Evolutionary conservation across 306 rosid genomes (phyloP).

Genomic region (Psophocarpus tetragonolobus): DNA sequence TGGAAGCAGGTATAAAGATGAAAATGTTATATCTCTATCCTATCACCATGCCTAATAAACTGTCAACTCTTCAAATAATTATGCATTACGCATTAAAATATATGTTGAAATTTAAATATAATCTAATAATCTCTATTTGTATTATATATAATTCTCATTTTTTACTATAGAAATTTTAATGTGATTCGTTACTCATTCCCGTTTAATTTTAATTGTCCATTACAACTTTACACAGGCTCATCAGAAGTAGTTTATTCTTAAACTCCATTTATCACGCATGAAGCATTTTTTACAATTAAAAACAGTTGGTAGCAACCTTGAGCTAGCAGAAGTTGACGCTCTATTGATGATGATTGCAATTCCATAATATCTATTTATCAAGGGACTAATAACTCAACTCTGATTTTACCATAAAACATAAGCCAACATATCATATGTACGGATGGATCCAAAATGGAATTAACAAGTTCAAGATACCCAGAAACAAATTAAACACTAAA

Average conservation of each 20-base stretch:
- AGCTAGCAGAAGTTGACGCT: neutral
- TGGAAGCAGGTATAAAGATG: too few relatives aligned
- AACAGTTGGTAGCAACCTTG: neutral
- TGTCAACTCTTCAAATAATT: too few relatives aligned
- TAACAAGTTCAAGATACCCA: neutral
- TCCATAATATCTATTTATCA: too few relatives aligned
- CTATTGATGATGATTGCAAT: too few relatives aligned
- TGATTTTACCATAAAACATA: neutral
- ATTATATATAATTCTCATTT: too few relatives aligned
- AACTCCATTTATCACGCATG: neutral
- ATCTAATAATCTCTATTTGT: too few relatives aligned
- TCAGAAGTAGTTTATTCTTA: neutral
- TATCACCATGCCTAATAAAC: too few relatives aligned
- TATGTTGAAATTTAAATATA: too few relatives aligned
- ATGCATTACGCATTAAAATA: too few relatives aligned
- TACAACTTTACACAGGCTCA: neutral
- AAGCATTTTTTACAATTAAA: neutral
- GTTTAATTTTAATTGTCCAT: neutral
- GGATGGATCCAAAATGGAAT: neutral
- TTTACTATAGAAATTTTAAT: too few relatives aligned
- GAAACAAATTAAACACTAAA: neutral
- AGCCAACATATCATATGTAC: neutral
- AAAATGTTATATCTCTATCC: too few relatives aligned
- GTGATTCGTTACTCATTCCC: too few relatives aligned
- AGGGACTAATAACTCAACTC: neutral